Evolutionary conservation across 2,329 filamentous ascomycete species (phyloP), one percentile per base, ranked within the genome.

Genomic region (Fusarium sp.): DNA sequence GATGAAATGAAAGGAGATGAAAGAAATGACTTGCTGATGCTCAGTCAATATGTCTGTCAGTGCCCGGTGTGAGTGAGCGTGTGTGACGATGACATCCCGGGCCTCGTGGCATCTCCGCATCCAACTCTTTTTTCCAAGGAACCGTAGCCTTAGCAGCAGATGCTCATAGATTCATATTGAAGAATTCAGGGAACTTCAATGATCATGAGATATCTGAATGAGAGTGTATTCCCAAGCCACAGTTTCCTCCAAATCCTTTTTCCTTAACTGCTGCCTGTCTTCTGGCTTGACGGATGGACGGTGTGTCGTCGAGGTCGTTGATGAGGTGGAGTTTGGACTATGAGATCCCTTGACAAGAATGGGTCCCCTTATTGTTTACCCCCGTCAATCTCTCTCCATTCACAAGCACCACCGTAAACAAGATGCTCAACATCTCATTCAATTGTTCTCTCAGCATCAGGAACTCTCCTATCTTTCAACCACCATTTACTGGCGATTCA

Each of bases 101-200:
- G 67, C 71, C 71, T 74, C 71, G 71, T 74, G 71, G 71, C 71
- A 74, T 65, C 70, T 73, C 70, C 66, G 61, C 61, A 73, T 72
- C 71, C 70, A 73, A 73, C 62, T 55, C 62, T 70, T 38, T 66
- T 69, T 55, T 35, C 49, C 58, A 69, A 70, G 31, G 59, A 65
- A 70, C 58, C 20, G 55, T 67, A 52, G 62, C 28, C 36, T n/a
- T 22, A 65, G 36, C 31, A 57, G 39, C 5, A 56, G 24, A 28
- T 28, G 24, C 15, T 55, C 51, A 28, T 28, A 28, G 4, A 24
- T 35, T 15, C 31, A 20, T 7, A 14, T 33, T n/a, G n/a, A 35
- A 7, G n/a, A 35, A 7, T 14, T 10, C 12, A 15, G n/a, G 12
- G n/a, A 35, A 35, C n/a, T 35, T 42, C 12, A 20, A 44, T 33